Base-by-base conservation (phyloP, 495 filamentous ascomycete genomes). In the Hapsidospora chrysogenum region DNA sequence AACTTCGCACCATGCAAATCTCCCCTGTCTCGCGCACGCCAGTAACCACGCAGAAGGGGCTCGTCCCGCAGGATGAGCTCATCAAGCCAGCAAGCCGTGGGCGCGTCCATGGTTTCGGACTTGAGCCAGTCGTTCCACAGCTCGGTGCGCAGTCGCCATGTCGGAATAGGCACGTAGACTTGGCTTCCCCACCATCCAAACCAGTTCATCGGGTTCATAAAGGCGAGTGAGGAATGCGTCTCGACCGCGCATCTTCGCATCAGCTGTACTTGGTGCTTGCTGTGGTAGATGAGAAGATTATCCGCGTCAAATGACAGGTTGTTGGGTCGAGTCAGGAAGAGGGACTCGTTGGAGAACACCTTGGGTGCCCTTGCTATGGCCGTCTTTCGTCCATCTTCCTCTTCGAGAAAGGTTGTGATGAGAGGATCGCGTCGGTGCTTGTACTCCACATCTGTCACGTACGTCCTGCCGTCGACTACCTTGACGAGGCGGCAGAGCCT, bases 401-500 rank as follows among this genome's bases (percentile, higher is more conserved):
- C 46, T n/a, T 44, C 31, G 15, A 42, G 3, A 15, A 44, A 27
- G 1, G 49, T 49, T 15, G 21, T 40, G 27, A 41, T 41, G 9
- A 44, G 28, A 0, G 49, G 49, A 18, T 52, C 49, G 3, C 49
- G 38, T 3, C 47, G 44, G 26, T 52, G 49, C 16, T 40, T 41
- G 15, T 52, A 52, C 8, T 42, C 39, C 33, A 35, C 31, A 21
- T 33, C 41, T 5, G 47, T 50, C 14, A 40, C 33, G 17, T 45
- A 50, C 1, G 17, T 32, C 7, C 37, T 36, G 3, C 22, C 34
- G 1, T 10, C 38, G 2, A 38, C 32, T 2, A n/a, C 35, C 13
- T 31, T 45, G 1, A 38, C 41, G 14, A 50, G 36, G 7, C 39
- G 41, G 30, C 39, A 41, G 9, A 50, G 43, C 2, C 42, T 38